Evolutionary conservation across 345 rosid genomes (phyloP).

Genomic region (Psidium friedrichsthalianum): DNA sequence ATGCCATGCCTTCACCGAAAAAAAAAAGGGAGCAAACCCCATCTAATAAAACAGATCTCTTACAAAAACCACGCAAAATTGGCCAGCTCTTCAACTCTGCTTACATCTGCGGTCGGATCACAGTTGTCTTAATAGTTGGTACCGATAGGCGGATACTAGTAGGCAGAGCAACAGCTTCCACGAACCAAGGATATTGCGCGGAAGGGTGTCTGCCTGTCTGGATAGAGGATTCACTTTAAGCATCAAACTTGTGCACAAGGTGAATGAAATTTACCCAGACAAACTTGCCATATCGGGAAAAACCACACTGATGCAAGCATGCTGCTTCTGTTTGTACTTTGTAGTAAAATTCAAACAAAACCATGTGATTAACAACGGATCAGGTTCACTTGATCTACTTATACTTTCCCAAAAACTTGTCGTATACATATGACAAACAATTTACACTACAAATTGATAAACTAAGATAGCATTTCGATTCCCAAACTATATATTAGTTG

Average conservation of each 20-base stretch:
- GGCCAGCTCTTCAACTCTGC: neutral
- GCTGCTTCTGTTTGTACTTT: conserved; percentile 68
- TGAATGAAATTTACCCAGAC: neutral
- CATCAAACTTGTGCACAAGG: neutral
- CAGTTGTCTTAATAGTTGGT: neutral
- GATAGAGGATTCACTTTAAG: neutral
- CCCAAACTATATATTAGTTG: no score
- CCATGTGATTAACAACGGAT: neutral
- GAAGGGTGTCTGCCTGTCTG: neutral
- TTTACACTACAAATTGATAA: no score
- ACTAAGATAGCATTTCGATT: no score
- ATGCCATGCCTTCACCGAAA: neutral
- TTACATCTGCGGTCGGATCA: neutral
- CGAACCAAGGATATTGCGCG: neutral
- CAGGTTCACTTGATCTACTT: neutral
- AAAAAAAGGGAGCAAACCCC: neutral
- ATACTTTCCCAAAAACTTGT: neutral
- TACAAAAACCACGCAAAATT: neutral
- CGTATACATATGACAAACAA: neutral
- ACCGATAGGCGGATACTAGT: neutral
- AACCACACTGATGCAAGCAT: conserved; percentile 82
- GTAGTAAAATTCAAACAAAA: neutral
- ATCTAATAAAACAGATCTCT: neutral
- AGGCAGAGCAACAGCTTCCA: neutral
- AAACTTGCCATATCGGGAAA: conserved; percentile 65